Evolutionary conservation across 2,329 filamentous ascomycete genomes (phyloP), one percentile per base, ranked within the genome.

Genomic region (Aspergillus persii): DNA sequence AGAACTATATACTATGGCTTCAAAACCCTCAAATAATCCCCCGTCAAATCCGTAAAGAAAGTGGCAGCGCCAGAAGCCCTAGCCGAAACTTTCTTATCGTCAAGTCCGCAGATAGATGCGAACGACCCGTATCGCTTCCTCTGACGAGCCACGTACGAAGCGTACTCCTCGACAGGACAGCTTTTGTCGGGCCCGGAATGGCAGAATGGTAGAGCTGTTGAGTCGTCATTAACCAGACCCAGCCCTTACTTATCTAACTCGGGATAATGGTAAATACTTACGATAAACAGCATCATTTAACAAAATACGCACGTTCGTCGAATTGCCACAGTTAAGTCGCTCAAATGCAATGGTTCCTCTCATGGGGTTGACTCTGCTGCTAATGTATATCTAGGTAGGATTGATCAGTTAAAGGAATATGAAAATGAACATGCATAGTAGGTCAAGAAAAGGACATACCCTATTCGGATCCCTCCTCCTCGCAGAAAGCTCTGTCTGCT

Each of bases 281-380:
- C 62, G 84, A 67, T 89, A 88, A 3, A 89, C 80, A 7, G 83
- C 83, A 57, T 89, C 86, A 65, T 89, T 88, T 47, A 89, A 76
- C 9, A 81, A 76, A 52, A 89, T 80, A 15, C 86, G 82, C 47
- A 89, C 69, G 59, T 81, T 15, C 74, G 78, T 44, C 74, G 56
- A 62, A 54, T 50, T 15, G 8, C 60, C 50, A 66, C 87, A 89
- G 62, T 78, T 84, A 60, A 89, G 73, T 8, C 84, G 79, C 72
- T 90, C 87, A 62, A 89, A 86, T 0, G 84, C 81, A 29, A 89
- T 80, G 1, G 86, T 88, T 2, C 87, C 87, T 6, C 86, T 79
- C 86, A 89, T 89, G 0, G 84, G 81, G 0, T 83, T 80, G 52
- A 85, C 84, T 27, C 49, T 57, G 15, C 58, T 64, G 41, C 61